Evolutionary conservation across 1,139 yeast genomes (phyloP).

Genomic region (Candida albicans): DNA sequence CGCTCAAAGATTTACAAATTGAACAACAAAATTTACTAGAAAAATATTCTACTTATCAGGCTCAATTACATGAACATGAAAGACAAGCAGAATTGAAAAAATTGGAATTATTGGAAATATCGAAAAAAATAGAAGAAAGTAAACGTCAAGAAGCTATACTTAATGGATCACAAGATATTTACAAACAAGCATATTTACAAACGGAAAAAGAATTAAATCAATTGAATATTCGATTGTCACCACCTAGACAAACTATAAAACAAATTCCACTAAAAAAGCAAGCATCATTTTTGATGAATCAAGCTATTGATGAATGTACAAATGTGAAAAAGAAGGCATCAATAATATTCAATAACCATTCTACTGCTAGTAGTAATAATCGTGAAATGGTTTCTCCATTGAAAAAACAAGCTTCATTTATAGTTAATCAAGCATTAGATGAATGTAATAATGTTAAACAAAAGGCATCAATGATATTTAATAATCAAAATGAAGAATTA

Average conservation of each 20-base stretch:
- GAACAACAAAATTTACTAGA: constrained; percentile 15
- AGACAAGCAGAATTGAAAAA: constrained; percentile 22
- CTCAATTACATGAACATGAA: constrained; percentile 25
- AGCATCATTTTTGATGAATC: constrained; percentile 10
- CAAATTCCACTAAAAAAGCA: constrained; percentile 8
- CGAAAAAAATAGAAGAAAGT: constrained; percentile 19
- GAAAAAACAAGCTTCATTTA: constrained; percentile 7
- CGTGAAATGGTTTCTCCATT: constrained; percentile 1
- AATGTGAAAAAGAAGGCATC: constrained; percentile 12
- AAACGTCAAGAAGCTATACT: constrained; percentile 12
- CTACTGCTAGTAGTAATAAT: no score
- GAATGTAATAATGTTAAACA: constrained; percentile 6
- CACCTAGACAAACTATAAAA: background rate
- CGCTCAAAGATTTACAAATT: constrained; percentile 9
- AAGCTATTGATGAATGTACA: constrained; percentile 10
- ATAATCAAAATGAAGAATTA: constrained; percentile 6
- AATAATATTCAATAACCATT: constrained; percentile 4
- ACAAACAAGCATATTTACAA: constrained; percentile 12
- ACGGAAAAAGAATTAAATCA: constrained; percentile 13
- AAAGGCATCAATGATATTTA: constrained; percentile 13
- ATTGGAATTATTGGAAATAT: constrained; percentile 31
- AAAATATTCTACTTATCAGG: constrained; percentile 23
- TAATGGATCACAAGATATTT: constrained; percentile 9
- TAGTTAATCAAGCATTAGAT: constrained; percentile 5
- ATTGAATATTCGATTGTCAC: constrained; percentile 5